Evolutionary conservation across 495 filamentous ascomycete genomes (phyloP).

Genomic region (Talaromyces ruber): DNA sequence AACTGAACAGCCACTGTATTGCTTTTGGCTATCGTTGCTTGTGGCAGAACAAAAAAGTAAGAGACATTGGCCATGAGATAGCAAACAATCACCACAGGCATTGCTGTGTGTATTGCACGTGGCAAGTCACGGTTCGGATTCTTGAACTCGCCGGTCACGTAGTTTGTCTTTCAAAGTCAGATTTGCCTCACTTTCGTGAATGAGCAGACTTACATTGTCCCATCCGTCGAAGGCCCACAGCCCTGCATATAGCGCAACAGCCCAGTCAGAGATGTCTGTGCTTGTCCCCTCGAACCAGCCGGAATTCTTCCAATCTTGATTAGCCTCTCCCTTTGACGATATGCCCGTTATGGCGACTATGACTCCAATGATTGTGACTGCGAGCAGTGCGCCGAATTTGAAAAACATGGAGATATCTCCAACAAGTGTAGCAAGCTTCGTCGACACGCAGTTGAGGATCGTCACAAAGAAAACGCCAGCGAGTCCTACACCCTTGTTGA

Average conservation of each 20-base stretch:
- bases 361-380: conserved; percentile 79
- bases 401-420: conserved; percentile 93
- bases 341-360: conserved; percentile 83
- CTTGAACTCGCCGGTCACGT: conserved; percentile 92
- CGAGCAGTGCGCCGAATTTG: conserved; percentile 85
- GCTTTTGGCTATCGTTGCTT: conserved; percentile 64
- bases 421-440: conserved; percentile 72
- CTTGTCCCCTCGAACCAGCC: conserved; percentile 87
- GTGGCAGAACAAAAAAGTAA: conserved; percentile 93
- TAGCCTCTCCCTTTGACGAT: conserved; percentile 66
- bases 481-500: conserved; percentile 83
- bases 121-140: conserved; percentile 86
- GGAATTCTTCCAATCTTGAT: conserved; percentile 74
- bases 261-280: conserved; percentile 71
- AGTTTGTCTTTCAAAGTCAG: conserved; percentile 63
- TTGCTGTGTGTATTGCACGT: conserved; percentile 90
- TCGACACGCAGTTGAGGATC: conserved; percentile 81
- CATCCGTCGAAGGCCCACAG: conserved; percentile 98
- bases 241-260: conserved; percentile 88
- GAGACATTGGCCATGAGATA: conserved; percentile 87
- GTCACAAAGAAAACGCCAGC: conserved; percentile 69
- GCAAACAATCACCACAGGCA: conserved; percentile 84
- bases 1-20: conserved; percentile 96
- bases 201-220: conserved; percentile 74
- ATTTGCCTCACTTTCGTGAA: background rate